Percentiles rank a stretch among this genome's conserved stretches.
phyloP scores from a whole-genome alignment of 257 asterid species.

The Solanum chaucha region DNA sequence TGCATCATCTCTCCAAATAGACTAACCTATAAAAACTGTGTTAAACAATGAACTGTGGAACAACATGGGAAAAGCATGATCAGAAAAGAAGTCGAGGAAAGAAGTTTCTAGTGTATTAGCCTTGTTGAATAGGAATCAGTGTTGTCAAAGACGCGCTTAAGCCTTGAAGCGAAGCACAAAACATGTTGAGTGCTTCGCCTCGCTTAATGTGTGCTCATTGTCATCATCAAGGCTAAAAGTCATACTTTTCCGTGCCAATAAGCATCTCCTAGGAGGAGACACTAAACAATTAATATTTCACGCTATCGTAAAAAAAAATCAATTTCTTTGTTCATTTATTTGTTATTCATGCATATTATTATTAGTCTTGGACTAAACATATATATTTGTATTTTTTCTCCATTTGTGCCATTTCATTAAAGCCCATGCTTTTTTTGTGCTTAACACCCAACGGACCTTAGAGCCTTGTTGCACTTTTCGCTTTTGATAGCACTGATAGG shows the following conservation, averaged over 20 bases:
- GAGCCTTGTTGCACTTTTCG: neutral
- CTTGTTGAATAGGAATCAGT: neutral
- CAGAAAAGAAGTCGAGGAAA: neutral
- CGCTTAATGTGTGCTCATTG: neutral
- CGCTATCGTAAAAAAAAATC: neutral
- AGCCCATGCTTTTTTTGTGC: neutral
- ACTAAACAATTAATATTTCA: neutral
- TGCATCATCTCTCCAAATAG: neutral
- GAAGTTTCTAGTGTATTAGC: neutral
- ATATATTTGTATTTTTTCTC: neutral
- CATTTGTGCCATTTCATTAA: neutral
- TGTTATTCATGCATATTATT: neutral
- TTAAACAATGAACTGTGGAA: neutral
- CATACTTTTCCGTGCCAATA: neutral
- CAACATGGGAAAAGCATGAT: neutral
- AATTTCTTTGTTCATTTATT: neutral
- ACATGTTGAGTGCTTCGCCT: neutral
- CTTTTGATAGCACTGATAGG: neutral
- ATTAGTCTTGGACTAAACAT: neutral
- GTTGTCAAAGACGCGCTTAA: neutral
- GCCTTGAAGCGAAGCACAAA: neutral
- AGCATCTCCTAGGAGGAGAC: neutral
- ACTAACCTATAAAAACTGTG: neutral
- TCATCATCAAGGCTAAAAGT: neutral
- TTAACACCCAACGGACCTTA: neutral